These are phyloP conservation scores for Ophiobolus disseminans DNA, from an alignment of 2,329 filamentous ascomycete species.

Conservation along the genomic window DNA sequence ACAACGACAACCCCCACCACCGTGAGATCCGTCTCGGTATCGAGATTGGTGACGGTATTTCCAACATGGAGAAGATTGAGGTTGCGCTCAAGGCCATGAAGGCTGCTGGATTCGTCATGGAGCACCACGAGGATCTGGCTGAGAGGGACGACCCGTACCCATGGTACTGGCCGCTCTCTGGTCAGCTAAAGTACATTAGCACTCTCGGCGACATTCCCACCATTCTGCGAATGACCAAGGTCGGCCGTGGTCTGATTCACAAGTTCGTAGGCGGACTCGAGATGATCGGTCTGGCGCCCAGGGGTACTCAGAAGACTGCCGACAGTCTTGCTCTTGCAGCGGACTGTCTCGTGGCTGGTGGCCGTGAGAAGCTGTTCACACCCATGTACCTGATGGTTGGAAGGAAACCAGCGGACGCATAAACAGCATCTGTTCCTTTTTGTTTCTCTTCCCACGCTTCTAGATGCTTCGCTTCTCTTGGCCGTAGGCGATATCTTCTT, in stretches of 20 bases:
- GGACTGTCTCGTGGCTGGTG: constrained; percentile 87
- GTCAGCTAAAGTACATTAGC: constrained; percentile 83
- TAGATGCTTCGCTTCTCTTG: constrained; percentile 10
- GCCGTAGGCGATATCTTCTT: constrained; percentile 23
- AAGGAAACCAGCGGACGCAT: constrained; percentile 71
- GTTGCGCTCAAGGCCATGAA: constrained; percentile 85
- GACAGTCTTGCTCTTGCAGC: constrained; percentile 83
- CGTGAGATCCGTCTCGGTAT: constrained; percentile 92
- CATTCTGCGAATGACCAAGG: constrained; percentile 86
- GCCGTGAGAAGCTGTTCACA: constrained; percentile 89
- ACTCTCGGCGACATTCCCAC: constrained; percentile 81
- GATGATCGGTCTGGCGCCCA: constrained; percentile 74
- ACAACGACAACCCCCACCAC: constrained; percentile 86
- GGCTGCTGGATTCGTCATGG: constrained; percentile 82
- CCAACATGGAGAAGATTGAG: constrained; percentile 90
- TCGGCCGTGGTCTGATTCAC: constrained; percentile 78
- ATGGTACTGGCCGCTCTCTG: constrained; percentile 93
- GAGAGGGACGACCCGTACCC: constrained; percentile 76
- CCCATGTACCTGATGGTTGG: constrained; percentile 98
- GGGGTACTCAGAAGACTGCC: constrained; percentile 92
- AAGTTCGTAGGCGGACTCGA: constrained; percentile 79
- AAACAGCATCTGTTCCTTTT: constrained; percentile 10
- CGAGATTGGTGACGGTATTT: constrained; percentile 94
- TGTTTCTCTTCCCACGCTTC: constrained; percentile 10
- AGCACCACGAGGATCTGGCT: constrained; percentile 86